Evolutionary conservation across 2,329 filamentous ascomycete genomes (phyloP), one percentile per base, ranked within the genome.

Genomic region (Aspergillus phoenicis): DNA sequence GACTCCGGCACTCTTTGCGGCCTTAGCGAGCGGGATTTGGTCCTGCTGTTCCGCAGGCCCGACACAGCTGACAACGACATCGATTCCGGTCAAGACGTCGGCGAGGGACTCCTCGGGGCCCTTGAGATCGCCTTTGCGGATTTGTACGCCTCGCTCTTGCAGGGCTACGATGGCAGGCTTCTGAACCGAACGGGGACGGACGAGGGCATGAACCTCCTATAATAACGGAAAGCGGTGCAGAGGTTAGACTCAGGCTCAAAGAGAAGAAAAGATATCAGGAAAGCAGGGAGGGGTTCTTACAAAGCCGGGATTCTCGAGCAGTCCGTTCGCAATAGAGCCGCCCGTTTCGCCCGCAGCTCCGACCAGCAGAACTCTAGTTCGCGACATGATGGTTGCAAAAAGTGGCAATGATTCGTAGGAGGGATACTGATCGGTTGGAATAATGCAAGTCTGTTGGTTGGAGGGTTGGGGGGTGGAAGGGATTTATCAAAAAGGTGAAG

Each of bases 121-220:
- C 43, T 69, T 71, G 15, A 84, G 69, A 63, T 85, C 81, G 20
- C 72, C 73, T 13, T 75, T 64, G 20, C 78, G 75, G 55, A 84
- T 70, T 17, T 77, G 70, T 20, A 85, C 70, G 2, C 83, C 82
- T 7, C 72, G 75, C 3, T 75, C 70, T 63, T 73, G 65, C 20
- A 86, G 72, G 0, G 69, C 70, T 2, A 71, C 57, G 39, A 80
- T 77, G 15, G 76, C 75, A 2, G 80, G 78, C 57, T 83, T 86
- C 22, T 78, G 65, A n/a, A 79, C 64, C 1, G 83, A 85, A 3
- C 74, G 66, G 8, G 78, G 77, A 17, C 83, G 79, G 7, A 80
- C 73, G 11, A 86, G 73, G 20, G 78, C 79, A n/a, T 76, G 77
- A 5, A 85, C 75, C 13, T 83, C 77, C 83, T 84, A 52, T 36